Base-by-base conservation (phyloP, 2,329 filamentous ascomycete species). In the Monosporascus sp. region DNA sequence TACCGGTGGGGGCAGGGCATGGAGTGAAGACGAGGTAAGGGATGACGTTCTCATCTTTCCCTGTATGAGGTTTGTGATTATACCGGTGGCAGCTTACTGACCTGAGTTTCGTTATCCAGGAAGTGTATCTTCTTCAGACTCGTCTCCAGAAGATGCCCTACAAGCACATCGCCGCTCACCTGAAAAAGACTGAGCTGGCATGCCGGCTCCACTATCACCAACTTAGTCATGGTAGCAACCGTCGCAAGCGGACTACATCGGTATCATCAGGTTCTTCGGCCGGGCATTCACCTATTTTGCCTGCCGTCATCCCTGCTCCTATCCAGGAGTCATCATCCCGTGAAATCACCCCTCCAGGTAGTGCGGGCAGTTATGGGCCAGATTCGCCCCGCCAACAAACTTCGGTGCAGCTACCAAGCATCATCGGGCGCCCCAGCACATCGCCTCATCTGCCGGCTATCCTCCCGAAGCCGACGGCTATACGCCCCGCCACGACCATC, bases 191-290 rank as follows among this genome's bases (percentile, higher is more conserved):
- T 1, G 89, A 94, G 74, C 78, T 94, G 55, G 89, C 89, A 47
- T 95, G 89, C 73, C 89, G 90, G 58, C 81, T 95, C 57, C 90
- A 94, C 72, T 93, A 90, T 68, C 89, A 95, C 66, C 89, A 94
- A 66, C 80, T 94, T 58, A 90, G 87, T 58, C 89, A 91, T 68
- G 88, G 88, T 54, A 89, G 82, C 75, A 89, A 88, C 73, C 85
- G 88, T 63, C 87, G 88, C 68, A 90, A 89, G 78, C 83, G 88
- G 55, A 86, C 84, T 55, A 81, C 82, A 25, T 92, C 89, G 17
- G 78, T 86, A 55, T 86, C 84, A 3, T 86, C 85, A 2, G 79
- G 78, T 38, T 84, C 82, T n/a, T 83, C 82, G 56, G 73, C 71
- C 17, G 74, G 75, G 47, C 74, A 77, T 65, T 80, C 82, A 17